Conservation (phyloP, 257 asterid species). For the Solanum sparsipilum region DNA sequence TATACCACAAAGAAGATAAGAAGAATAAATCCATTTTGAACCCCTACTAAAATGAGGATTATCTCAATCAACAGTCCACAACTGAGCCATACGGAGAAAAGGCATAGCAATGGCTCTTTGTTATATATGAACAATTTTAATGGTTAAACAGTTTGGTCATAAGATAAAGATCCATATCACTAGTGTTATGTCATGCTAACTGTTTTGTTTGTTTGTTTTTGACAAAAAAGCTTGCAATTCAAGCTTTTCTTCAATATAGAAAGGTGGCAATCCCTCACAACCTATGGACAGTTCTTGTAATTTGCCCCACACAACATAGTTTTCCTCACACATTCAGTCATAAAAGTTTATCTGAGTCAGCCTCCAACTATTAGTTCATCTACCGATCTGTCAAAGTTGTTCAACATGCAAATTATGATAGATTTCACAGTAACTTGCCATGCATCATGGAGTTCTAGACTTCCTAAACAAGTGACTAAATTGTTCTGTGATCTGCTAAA, state of each 20-base stretch:
- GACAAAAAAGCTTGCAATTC: background rate
- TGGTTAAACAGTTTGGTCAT: background rate
- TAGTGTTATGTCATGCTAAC: background rate
- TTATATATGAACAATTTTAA: background rate
- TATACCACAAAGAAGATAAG: background rate
- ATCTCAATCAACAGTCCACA: background rate
- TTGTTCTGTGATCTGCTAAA: background rate
- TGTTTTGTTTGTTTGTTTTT: background rate
- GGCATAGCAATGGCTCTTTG: background rate
- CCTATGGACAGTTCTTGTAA: background rate
- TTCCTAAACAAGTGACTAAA: background rate
- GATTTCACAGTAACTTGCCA: background rate
- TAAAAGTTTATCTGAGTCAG: background rate
- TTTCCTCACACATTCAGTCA: background rate
- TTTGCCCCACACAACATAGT: background rate
- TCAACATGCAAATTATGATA: background rate
- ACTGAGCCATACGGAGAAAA: background rate
- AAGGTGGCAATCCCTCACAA: background rate
- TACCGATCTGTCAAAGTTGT: background rate
- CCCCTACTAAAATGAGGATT: background rate
- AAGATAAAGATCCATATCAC: background rate
- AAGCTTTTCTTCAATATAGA: background rate
- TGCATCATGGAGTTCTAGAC: background rate
- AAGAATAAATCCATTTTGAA: background rate
- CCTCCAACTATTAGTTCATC: background rate